A percentile compares a stretch with the other conserved stretches of the same genome.
Conservation (phyloP, 176 grass and related monocot species). For the Thalia dealbata region DNA sequence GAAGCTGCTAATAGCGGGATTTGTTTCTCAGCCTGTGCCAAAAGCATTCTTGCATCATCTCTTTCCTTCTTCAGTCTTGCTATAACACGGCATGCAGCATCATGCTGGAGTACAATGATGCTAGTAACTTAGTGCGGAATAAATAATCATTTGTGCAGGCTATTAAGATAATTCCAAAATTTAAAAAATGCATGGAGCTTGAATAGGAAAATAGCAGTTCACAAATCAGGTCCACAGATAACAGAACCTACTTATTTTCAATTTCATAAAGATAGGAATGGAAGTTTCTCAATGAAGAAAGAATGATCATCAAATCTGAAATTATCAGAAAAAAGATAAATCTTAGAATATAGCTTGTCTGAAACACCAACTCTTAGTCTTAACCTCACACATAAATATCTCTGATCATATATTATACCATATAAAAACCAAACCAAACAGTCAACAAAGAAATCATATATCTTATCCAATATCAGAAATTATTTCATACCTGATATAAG, state of each 20-base stretch:
- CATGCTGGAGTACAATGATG: slow-evolving; percentile 51
- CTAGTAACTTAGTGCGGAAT: neutral
- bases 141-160: no score
- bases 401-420: neutral
- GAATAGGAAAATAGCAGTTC: no score
- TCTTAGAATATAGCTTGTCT: neutral
- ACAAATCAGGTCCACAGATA: no score
- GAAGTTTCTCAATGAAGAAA: neutral
- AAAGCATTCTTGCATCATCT: slow-evolving; percentile 82
- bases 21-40: slow-evolving; percentile 81
- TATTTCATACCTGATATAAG: slow-evolving; percentile 65
- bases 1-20: slow-evolving; percentile 44
- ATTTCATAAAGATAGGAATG: neutral
- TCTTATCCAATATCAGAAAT: no score
- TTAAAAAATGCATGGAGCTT: no score
- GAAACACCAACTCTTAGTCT: neutral
- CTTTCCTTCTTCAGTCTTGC: slow-evolving; percentile 99
- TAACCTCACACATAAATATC: neutral
- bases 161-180: no score
- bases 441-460: no score
- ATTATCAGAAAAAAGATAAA: neutral
- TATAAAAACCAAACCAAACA: neutral
- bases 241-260: no score
- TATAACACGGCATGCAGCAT: slow-evolving; percentile 98
- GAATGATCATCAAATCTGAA: neutral